Evolutionary conservation across 2,329 filamentous ascomycete species (phyloP).

Genomic region (Coniochaeta prunicola): DNA sequence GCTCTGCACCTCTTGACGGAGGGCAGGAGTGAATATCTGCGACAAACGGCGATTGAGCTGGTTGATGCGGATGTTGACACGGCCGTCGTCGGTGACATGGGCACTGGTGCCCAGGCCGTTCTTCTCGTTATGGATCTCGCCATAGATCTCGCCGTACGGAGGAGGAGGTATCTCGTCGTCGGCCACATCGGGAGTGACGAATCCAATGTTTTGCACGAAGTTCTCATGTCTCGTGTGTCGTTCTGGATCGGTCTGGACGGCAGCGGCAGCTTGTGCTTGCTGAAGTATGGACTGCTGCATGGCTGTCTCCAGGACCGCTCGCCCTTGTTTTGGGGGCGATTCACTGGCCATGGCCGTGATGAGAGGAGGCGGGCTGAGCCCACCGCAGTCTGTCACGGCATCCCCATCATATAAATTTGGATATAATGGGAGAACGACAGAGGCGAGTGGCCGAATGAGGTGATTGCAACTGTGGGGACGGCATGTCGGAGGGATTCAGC

Average conservation of each 20-base stretch:
- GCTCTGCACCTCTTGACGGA: conserved; percentile 1
- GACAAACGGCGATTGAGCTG: conserved; percentile 8
- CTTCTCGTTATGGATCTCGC: conserved; percentile 27
- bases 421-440: conserved; percentile 6
- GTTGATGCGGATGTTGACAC: conserved; percentile 10
- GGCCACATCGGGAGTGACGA: conserved; percentile 12
- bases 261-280: conserved; percentile 20
- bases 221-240: conserved; percentile 14
- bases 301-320: conserved; percentile 9
- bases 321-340: conserved; percentile 13
- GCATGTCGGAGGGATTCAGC: too few relatives aligned
- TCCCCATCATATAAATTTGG: conserved; percentile 7
- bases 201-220: conserved; percentile 15
- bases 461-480: too few relatives aligned
- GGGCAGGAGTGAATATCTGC: conserved; percentile 5
- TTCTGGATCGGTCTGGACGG: conserved; percentile 15
- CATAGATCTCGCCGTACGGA: conserved; percentile 30
- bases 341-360: conserved; percentile 12
- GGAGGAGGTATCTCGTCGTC: conserved; percentile 23
- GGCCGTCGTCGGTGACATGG: conserved; percentile 10
- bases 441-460: conserved; percentile 10
- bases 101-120: conserved; percentile 25
- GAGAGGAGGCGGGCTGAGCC: neutral
- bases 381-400: neutral
- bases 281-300: conserved; percentile 19